Conservation (phyloP, 2,329 filamentous ascomycete species). For the Aspergillus clavatus region DNA sequence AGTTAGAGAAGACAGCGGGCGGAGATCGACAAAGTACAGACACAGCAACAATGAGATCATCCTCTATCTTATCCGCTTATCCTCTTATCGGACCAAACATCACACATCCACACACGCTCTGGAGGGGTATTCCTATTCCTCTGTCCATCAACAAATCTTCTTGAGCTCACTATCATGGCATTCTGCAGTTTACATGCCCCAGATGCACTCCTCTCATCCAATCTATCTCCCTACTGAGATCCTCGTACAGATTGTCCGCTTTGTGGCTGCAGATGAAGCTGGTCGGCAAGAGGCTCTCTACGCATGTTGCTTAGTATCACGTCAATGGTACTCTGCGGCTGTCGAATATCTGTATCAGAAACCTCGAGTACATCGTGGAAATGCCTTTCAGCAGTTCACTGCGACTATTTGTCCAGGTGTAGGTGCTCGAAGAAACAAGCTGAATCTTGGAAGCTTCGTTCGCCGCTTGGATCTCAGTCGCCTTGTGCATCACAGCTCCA, state of each 20-base stretch:
- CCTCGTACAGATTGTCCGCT: slow-evolving; percentile 46
- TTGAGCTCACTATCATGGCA: slow-evolving; percentile 6
- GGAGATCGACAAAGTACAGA: too few species aligned
- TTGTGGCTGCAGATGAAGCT: slow-evolving; percentile 32
- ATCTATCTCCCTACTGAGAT: slow-evolving; percentile 52
- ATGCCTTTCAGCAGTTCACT: slow-evolving; percentile 52
- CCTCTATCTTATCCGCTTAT: background rate
- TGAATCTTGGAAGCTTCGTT: slow-evolving; percentile 47
- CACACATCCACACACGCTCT: background rate
- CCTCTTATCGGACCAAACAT: background rate
- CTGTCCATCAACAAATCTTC: background rate
- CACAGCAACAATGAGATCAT: slow-evolving; percentile 8
- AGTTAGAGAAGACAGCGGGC: too few species aligned
- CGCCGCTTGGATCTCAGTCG: slow-evolving; percentile 49
- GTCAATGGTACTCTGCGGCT: slow-evolving; percentile 54
- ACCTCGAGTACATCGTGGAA: slow-evolving; percentile 47
- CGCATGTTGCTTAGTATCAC: slow-evolving; percentile 50
- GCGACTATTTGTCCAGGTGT: slow-evolving; percentile 50
- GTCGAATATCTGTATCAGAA: slow-evolving; percentile 49
- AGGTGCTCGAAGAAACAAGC: slow-evolving; percentile 43
- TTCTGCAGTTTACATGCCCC: slow-evolving; percentile 12
- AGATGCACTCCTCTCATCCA: slow-evolving; percentile 16
- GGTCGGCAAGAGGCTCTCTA: slow-evolving; percentile 46
- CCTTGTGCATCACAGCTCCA: slow-evolving; percentile 57
- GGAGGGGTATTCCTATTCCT: background rate